These are phyloP conservation scores for Fistulinella cinereoalba DNA, from an alignment of 1,284 basidiomycete species.

Conservation along the genomic window DNA sequence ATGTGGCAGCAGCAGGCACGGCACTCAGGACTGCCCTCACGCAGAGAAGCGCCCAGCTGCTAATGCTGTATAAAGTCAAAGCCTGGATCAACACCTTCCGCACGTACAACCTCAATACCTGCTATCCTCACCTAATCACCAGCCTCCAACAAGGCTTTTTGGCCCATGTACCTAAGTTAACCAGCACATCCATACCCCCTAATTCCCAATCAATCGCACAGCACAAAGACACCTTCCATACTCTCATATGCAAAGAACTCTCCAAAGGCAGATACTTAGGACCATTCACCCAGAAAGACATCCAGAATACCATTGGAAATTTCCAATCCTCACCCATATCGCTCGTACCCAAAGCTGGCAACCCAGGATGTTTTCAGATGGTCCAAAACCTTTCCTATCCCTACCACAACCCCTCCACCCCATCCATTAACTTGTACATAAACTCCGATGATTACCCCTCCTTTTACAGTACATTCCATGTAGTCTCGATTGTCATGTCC, in stretches of 20 bases:
- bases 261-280: neutral
- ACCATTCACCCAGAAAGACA: neutral
- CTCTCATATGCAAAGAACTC: neutral
- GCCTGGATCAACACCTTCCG: neutral
- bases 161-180: neutral
- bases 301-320: conserved; percentile 26
- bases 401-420: conserved; percentile 9
- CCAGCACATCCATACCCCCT: neutral
- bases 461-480: neutral
- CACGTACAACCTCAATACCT: neutral
- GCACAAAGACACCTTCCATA: neutral
- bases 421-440: conserved; percentile 41
- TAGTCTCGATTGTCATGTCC: neutral
- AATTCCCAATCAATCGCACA: neutral
- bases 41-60: neutral
- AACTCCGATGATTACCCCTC: conserved; percentile 24
- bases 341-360: conserved; percentile 34
- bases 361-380: conserved; percentile 27
- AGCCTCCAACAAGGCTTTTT: neutral
- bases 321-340: conserved; percentile 40
- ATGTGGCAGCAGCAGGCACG: neutral
- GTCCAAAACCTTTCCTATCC: conserved; percentile 42
- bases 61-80: neutral
- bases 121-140: neutral
- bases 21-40: neutral